These are phyloP conservation scores for Allomyces arbusculus DNA, from an alignment of 192 early-diverging fungal species.

Conservation along the genomic window DNA sequence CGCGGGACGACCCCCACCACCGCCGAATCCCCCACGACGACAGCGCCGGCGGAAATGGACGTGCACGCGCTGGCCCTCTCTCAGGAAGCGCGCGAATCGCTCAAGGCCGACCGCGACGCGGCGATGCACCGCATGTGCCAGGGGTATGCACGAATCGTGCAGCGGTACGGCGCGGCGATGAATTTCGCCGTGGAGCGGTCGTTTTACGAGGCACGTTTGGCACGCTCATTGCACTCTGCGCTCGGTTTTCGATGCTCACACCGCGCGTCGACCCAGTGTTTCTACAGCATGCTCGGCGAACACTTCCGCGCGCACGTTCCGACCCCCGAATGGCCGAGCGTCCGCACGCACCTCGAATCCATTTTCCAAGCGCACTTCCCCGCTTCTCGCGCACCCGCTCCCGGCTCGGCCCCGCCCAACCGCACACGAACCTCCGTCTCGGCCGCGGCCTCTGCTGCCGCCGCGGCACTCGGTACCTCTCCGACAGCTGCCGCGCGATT, in stretches of 20 bases:
- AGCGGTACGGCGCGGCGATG: neutral
- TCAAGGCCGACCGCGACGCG: neutral
- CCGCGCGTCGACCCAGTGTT: neutral
- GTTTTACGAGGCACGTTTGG: neutral
- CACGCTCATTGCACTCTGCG: too few species aligned
- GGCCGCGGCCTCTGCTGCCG: neutral
- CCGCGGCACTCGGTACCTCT: neutral
- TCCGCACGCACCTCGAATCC: neutral
- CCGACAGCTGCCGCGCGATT: too few species aligned
- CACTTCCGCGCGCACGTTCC: neutral
- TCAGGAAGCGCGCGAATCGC: neutral
- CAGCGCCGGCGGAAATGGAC: neutral
- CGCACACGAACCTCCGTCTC: neutral
- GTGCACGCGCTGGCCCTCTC: neutral
- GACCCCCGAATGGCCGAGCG: neutral
- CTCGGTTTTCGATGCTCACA: too few species aligned
- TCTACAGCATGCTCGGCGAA: neutral
- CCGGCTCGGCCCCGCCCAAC: neutral
- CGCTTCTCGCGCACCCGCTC: neutral
- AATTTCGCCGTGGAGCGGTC: neutral
- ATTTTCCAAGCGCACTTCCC: neutral
- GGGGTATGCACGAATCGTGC: neutral
- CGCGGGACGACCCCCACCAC: neutral
- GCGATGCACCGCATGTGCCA: neutral
- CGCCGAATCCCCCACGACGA: neutral